These are phyloP conservation scores for Paraconiothyrium sp. DNA, from an alignment of 2,329 filamentous ascomycete species.

Conservation along the genomic window DNA sequence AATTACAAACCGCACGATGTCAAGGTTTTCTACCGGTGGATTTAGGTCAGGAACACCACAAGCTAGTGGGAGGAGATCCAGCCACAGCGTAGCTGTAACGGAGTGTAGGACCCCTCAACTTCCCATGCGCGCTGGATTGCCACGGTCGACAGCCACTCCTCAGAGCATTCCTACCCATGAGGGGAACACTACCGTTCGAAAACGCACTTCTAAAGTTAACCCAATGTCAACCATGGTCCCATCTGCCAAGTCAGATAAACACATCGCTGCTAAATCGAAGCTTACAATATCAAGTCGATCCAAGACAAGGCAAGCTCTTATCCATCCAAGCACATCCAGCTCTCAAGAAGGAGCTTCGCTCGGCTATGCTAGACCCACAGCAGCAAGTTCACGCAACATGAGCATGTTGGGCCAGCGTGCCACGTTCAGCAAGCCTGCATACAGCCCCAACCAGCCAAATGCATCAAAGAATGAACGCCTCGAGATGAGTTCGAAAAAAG, in stretches of 20 bases:
- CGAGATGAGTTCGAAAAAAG: not conserved
- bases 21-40: constrained; percentile 15
- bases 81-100: constrained; percentile 11
- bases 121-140: not conserved
- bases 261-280: not conserved
- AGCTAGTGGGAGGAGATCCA: constrained; percentile 8
- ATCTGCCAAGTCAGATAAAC: constrained; percentile 6
- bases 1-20: constrained; percentile 22
- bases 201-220: not conserved
- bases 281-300: not conserved
- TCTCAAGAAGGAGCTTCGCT: constrained; percentile 1
- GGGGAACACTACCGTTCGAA: not conserved
- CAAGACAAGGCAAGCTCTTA: constrained; percentile 9
- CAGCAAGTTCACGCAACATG: not conserved
- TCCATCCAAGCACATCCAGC: not conserved
- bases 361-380: not conserved
- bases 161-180: not conserved
- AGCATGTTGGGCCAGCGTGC: not conserved
- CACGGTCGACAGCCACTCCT: not conserved
- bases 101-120: constrained; percentile 12
- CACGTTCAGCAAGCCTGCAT: not conserved
- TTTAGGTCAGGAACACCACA: constrained; percentile 23
- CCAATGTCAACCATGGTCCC: not conserved
- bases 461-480: not conserved
- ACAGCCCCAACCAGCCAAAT: not conserved